phyloP scores from a whole-genome alignment of 805 yeast species.

The Saccharomycopsis sp. region DNA sequence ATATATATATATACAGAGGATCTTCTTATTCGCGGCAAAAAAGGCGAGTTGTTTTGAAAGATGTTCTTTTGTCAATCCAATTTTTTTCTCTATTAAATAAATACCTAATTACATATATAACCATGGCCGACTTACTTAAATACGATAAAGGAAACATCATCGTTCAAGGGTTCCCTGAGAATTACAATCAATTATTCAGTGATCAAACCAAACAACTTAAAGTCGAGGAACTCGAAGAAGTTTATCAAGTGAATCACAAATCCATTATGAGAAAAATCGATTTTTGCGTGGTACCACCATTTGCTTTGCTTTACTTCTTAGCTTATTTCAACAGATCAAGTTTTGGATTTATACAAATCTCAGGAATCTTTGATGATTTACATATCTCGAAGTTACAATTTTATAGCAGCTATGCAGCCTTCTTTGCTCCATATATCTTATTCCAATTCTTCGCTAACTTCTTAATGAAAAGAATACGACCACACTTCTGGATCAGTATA shows the following conservation, averaged over 20 bases:
- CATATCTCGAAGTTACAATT: constrained; percentile 51
- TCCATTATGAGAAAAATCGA: constrained; percentile 58
- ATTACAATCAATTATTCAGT: too few species aligned
- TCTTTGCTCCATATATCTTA: constrained; percentile 61
- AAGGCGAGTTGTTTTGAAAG: too few species aligned
- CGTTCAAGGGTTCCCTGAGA: neutral
- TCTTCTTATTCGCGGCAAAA: too few species aligned
- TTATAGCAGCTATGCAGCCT: constrained; percentile 58
- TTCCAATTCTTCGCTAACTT: constrained; percentile 65
- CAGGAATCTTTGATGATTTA: constrained; percentile 51
- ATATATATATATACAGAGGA: too few species aligned
- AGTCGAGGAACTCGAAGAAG: constrained; percentile 32
- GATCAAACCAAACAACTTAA: constrained; percentile 11
- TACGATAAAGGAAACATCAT: constrained; percentile 1
- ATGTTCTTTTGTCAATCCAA: too few species aligned
- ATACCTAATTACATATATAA: too few species aligned
- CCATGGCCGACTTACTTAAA: too few species aligned
- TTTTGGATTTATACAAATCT: constrained; percentile 63
- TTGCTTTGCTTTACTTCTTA: constrained; percentile 58
- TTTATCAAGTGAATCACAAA: constrained; percentile 42
- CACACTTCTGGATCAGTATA: constrained; percentile 55
- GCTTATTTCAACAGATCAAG: constrained; percentile 72
- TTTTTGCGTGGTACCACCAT: constrained; percentile 59
- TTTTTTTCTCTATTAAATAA: too few species aligned
- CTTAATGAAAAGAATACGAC: constrained; percentile 48